Percentiles rank a stretch among this genome's conserved stretches.
These are phyloP conservation scores for Fusarium redolens DNA, from an alignment of 2,329 filamentous ascomycete species.

Conservation along the genomic window DNA sequence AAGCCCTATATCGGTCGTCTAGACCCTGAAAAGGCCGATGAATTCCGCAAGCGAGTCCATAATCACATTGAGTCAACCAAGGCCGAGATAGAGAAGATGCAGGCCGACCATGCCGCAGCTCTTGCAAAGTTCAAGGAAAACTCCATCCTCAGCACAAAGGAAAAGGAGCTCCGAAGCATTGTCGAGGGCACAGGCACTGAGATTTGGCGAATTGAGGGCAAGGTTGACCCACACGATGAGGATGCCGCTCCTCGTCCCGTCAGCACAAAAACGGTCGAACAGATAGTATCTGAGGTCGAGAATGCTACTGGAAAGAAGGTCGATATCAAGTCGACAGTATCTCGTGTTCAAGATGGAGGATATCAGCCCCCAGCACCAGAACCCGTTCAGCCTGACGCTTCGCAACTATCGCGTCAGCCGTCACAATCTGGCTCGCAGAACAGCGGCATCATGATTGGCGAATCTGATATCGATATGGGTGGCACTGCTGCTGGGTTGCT, in stretches of 20 bases:
- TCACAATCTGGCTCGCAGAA: conserved; percentile 68
- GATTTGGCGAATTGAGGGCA: conserved; percentile 71
- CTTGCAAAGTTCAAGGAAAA: conserved; percentile 80
- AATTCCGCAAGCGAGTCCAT: conserved; percentile 83
- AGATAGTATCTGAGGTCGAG: conserved; percentile 82
- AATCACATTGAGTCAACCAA: conserved; percentile 79
- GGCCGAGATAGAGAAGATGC: conserved; percentile 86
- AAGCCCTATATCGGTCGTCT: conserved; percentile 72
- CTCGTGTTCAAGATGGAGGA: conserved; percentile 82
- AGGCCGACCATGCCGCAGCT: conserved; percentile 78
- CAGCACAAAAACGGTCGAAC: conserved; percentile 70
- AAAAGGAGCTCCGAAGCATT: conserved; percentile 78
- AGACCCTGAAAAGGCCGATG: conserved; percentile 80
- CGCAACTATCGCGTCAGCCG: conserved; percentile 62
- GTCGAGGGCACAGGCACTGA: conserved; percentile 70
- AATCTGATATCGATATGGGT: conserved; percentile 73
- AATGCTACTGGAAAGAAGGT: conserved; percentile 74
- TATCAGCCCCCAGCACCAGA: conserved; percentile 71
- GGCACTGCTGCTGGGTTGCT: conserved; percentile 72
- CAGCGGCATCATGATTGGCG: conserved; percentile 66
- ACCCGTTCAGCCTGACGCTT: conserved; percentile 48
- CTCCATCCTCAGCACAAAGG: conserved; percentile 76
- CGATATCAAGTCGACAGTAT: conserved; percentile 70
- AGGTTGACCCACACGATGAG: conserved; percentile 63
- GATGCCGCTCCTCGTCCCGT: conserved; percentile 49